Evolutionary conservation across 768 basidiomycete species (phyloP).

Genomic region (Pulveroboletus sp.): DNA sequence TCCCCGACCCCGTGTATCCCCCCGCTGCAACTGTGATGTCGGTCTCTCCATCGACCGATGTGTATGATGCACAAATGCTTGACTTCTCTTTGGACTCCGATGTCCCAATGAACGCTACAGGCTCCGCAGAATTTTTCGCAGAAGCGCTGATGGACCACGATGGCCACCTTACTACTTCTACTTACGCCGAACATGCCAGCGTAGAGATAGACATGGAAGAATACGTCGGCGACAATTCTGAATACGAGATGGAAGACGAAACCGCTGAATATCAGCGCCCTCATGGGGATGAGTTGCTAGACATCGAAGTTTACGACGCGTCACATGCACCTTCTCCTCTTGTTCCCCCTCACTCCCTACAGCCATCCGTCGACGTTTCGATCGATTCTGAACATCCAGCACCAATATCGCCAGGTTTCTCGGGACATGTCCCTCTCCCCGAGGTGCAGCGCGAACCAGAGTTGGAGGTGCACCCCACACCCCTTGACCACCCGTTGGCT

Average conservation of each 20-base stretch:
- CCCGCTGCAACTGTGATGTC: constrained; percentile 21
- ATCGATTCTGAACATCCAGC: constrained; percentile 15
- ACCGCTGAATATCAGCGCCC: constrained; percentile 22
- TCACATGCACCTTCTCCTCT: constrained; percentile 32
- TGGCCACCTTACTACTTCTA: constrained; percentile 25
- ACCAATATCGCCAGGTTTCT: not conserved
- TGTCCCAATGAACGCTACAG: constrained; percentile 50
- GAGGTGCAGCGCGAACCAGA: constrained; percentile 5
- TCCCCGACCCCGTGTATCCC: constrained; percentile 14
- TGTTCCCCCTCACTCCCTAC: constrained; percentile 10
- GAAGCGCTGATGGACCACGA: constrained; percentile 61
- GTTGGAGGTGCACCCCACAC: constrained; percentile 7
- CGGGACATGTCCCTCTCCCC: constrained; percentile 6
- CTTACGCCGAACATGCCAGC: constrained; percentile 34
- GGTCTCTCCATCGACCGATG: constrained; percentile 36
- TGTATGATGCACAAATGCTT: constrained; percentile 61
- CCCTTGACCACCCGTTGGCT: constrained; percentile 15
- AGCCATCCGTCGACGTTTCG: constrained; percentile 12
- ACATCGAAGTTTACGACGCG: constrained; percentile 40
- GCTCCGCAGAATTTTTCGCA: constrained; percentile 45
- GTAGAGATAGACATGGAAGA: constrained; percentile 68
- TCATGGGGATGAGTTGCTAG: constrained; percentile 28
- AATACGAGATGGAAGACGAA: constrained; percentile 43
- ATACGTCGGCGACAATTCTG: constrained; percentile 41
- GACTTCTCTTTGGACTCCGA: constrained; percentile 55